Evolutionary conservation across 1,284 basidiomycete species (phyloP).

Genomic region (Pterula multifida): DNA sequence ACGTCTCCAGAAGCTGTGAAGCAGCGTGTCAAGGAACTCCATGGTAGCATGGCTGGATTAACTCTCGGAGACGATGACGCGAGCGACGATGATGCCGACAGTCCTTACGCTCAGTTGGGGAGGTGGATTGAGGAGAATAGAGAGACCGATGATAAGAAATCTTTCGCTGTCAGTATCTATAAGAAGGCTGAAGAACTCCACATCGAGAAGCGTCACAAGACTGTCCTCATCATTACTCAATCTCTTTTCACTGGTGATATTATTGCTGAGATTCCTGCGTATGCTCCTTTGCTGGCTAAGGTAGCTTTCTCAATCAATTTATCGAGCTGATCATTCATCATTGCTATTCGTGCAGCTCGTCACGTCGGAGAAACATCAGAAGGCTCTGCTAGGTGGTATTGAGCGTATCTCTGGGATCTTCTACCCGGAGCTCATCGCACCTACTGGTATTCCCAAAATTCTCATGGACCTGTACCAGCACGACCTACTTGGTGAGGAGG

Average conservation of each 20-base stretch:
- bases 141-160: slow-evolving; percentile 31
- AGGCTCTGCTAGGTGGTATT: slow-evolving; percentile 82
- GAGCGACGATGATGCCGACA: slow-evolving; percentile 79
- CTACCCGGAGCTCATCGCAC: slow-evolving; percentile 48
- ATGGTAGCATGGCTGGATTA: slow-evolving; percentile 48
- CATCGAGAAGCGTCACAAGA: slow-evolving; percentile 94
- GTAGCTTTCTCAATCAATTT: slow-evolving; percentile 28
- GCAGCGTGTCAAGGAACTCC: slow-evolving; percentile 73
- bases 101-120: slow-evolving; percentile 79
- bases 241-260: slow-evolving; percentile 80
- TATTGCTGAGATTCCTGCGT: slow-evolving; percentile 61
- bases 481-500: slow-evolving; percentile 88
- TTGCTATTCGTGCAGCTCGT: slow-evolving; percentile 36
- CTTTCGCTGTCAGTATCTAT: slow-evolving; percentile 56
- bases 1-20: slow-evolving; percentile 88
- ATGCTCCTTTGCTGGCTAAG: slow-evolving; percentile 72
- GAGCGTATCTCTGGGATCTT: slow-evolving; percentile 72
- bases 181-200: slow-evolving; percentile 89
- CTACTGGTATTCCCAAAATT: slow-evolving; percentile 69
- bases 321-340: not conserved
- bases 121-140: slow-evolving; percentile 81
- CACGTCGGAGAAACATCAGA: slow-evolving; percentile 89
- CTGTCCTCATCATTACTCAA: slow-evolving; percentile 77
- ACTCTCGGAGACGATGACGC: slow-evolving; percentile 63
- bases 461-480: slow-evolving; percentile 93